Base-by-base conservation (phyloP, 768 basidiomycete species). In the Amanita fuliginea region DNA sequence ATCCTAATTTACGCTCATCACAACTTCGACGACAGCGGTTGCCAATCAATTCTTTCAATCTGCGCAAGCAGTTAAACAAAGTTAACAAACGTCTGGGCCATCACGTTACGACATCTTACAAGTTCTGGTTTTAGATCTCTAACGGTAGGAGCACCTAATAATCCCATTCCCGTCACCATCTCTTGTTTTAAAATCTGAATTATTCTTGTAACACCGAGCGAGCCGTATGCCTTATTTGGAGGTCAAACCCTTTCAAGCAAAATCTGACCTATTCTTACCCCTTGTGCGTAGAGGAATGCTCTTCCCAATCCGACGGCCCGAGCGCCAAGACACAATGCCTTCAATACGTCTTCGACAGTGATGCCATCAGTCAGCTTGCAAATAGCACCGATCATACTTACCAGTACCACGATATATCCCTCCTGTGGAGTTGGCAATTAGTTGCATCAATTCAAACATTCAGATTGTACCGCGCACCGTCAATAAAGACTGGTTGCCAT, bases 321-420 rank as follows among this genome's bases (percentile, higher is more conserved):
- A 3, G 93, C 93, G 8, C 93, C 93, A 6, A 96, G 71, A 60
- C 90, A 94, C 8, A 95, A 66, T 0, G 92, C 92, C 64, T 95
- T 96, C 42, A 96, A 67, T 13, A 93, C 81, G 66, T 94, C 92
- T 75, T 51, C 11, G 32, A 32, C 13, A 4, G 32, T 2, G 32
- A 32, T 32, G 32, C 10, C 32, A 1, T 32, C 32, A 32, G 32
- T 13, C 32, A 13, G 32, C 32, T 4, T 13, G 32, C 1, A 13
- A 32, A 13, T 13, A 13, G 32, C 14, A 41, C 13, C 51, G 21
- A 22, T 34, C 6, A 46, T 39, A 59, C 68, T 34, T 51, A 80
- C 83, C 83, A 51, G 89, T 92, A 13, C 91, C 91, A 42, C 91
- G 76, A 42, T 74, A 71, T 21, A 88, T 67, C 11, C 86, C 86